Evolutionary conservation across 2,329 filamentous ascomycete species (phyloP).

Genomic region (Tolypocladium tropicale): DNA sequence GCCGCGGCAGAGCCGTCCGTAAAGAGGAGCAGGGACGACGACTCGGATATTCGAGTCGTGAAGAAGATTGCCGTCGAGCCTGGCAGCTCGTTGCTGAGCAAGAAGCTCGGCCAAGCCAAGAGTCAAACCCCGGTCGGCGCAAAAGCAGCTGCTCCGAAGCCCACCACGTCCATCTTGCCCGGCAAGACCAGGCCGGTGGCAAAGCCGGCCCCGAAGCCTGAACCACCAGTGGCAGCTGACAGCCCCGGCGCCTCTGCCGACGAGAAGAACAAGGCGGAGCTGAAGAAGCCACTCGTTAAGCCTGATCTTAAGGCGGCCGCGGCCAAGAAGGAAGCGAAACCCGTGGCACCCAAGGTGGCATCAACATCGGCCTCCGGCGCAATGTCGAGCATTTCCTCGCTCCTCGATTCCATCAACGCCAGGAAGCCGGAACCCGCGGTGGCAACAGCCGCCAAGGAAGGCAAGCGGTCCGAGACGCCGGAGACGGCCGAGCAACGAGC

Average conservation of each 20-base stretch:
- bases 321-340: constrained; percentile 19
- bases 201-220: constrained; percentile 30
- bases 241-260: constrained; percentile 15
- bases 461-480: constrained; percentile 33
- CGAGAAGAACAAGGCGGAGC: constrained; percentile 20
- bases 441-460: constrained; percentile 39
- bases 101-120: constrained; percentile 28
- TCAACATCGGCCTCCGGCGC: constrained; percentile 22
- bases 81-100: constrained; percentile 24
- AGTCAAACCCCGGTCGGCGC: constrained; percentile 17
- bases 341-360: constrained; percentile 15
- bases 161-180: constrained; percentile 29
- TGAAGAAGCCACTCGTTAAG: constrained; percentile 11
- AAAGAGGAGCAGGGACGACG: constrained; percentile 30
- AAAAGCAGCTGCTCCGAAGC: constrained; percentile 20
- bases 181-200: constrained; percentile 34
- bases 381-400: constrained; percentile 40
- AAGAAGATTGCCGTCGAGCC: constrained; percentile 33
- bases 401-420: constrained; percentile 40
- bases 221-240: constrained; percentile 14
- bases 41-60: constrained; percentile 25
- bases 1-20: constrained; percentile 16
- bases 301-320: constrained; percentile 9
- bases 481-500: constrained; percentile 60
- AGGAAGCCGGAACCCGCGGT: constrained; percentile 27